Conservation (phyloP, 2,329 filamentous ascomycete genomes). For the Cercospora brassicicola region DNA sequence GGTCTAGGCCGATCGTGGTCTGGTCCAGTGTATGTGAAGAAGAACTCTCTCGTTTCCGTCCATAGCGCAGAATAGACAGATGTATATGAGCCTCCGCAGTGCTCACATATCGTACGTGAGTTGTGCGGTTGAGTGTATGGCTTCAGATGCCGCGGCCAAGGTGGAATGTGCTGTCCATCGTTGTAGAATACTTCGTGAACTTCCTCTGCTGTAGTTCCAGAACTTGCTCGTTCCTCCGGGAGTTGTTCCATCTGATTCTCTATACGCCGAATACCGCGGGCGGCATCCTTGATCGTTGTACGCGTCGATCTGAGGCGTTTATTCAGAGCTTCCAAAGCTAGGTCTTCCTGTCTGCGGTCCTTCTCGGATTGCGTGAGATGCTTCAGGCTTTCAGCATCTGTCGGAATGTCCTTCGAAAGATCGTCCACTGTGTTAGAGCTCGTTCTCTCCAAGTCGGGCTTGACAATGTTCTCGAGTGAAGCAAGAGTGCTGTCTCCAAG, state of each 20-base stretch:
- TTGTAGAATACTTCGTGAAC: not conserved
- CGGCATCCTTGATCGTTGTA: constrained; percentile 48
- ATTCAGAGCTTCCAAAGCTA: constrained; percentile 47
- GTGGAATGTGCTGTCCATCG: not conserved
- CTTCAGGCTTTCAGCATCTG: constrained; percentile 10
- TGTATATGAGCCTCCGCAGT: constrained; percentile 31
- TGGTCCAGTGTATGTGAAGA: constrained; percentile 31
- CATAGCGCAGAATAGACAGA: constrained; percentile 35
- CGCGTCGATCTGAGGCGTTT: constrained; percentile 43
- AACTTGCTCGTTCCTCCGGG: not conserved
- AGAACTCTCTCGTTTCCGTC: constrained; percentile 33
- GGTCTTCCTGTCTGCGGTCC: constrained; percentile 45
- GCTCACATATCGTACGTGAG: constrained; percentile 24
- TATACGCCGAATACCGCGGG: constrained; percentile 45
- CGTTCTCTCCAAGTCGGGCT: constrained; percentile 31
- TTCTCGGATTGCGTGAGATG: constrained; percentile 43
- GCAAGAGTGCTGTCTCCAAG: constrained; percentile 51
- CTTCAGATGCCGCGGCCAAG: constrained; percentile 9
- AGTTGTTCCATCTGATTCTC: constrained; percentile 43
- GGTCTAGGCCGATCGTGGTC: constrained; percentile 34
- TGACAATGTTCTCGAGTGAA: constrained; percentile 49
- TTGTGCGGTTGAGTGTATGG: constrained; percentile 21
- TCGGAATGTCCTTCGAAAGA: constrained; percentile 8
- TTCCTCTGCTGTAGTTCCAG: not conserved
- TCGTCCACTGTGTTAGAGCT: constrained; percentile 26